Conservation (phyloP, 306 rosid genomes). For the Echinosophora koreensis region DNA sequence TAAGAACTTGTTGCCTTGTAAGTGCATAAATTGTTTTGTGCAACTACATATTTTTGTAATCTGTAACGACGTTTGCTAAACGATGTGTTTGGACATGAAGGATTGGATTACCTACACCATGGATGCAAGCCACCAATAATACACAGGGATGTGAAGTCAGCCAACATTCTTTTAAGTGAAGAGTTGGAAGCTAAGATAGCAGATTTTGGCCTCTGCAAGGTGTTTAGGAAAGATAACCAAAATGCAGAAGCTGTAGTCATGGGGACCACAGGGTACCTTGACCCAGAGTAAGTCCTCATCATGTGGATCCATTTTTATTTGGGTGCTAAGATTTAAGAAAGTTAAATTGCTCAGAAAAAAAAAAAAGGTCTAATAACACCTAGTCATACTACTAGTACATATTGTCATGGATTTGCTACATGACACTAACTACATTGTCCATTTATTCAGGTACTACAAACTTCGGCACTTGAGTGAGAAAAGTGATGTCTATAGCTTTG, state of each 20-base stretch:
- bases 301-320: not conserved
- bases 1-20: not conserved
- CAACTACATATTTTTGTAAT: slow-evolving; percentile 18
- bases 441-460: slow-evolving; percentile 58
- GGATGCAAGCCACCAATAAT: slow-evolving; percentile 82
- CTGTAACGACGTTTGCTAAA: slow-evolving; percentile 34
- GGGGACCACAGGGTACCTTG: slow-evolving; percentile 87
- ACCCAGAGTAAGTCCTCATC: slow-evolving; percentile 64
- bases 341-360: not conserved
- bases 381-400: not conserved
- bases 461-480: slow-evolving; percentile 60
- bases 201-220: slow-evolving; percentile 78
- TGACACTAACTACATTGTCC: slow-evolving; percentile 11
- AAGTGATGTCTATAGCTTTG: slow-evolving; percentile 75
- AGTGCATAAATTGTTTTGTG: not conserved
- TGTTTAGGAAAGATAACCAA: slow-evolving; percentile 50
- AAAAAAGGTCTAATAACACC: not conserved
- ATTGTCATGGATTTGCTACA: not conserved
- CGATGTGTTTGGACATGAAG: slow-evolving; percentile 48
- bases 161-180: slow-evolving; percentile 73
- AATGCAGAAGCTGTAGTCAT: slow-evolving; percentile 39
- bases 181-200: slow-evolving; percentile 77
- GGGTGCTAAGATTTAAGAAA: not conserved
- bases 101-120: slow-evolving; percentile 75
- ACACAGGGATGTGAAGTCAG: slow-evolving; percentile 77